A percentile compares a stretch with the other conserved stretches of the same genome.
Evolutionary conservation across 768 basidiomycete genomes (phyloP).

Genomic region (Strobilomyces echinocephalus): DNA sequence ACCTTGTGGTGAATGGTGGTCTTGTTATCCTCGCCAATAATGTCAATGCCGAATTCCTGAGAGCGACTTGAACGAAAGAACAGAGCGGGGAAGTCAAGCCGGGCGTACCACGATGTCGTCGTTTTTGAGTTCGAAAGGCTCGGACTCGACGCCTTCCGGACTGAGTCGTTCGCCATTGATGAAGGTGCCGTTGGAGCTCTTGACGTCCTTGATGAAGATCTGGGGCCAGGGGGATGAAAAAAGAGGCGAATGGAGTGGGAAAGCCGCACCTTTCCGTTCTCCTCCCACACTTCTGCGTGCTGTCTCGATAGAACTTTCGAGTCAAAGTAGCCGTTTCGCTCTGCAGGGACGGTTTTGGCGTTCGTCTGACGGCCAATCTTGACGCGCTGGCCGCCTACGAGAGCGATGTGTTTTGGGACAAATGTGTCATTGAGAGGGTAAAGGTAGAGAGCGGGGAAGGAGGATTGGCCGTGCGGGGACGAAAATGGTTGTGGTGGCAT

Average conservation of each 20-base stretch:
- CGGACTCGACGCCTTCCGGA: conserved; percentile 83
- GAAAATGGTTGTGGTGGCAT: conserved; percentile 34
- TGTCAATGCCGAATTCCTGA: conserved; percentile 99
- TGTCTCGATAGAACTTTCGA: conserved; percentile 89
- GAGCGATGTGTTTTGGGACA: conserved; percentile 89
- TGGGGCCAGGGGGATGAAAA: conserved; percentile 30
- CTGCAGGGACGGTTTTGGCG: conserved; percentile 87
- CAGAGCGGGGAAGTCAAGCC: background rate
- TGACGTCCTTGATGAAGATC: conserved; percentile 98
- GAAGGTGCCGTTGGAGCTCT: conserved; percentile 97
- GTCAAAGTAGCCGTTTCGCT: conserved; percentile 96
- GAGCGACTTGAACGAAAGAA: conserved; percentile 2
- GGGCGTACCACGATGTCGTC: conserved; percentile 90
- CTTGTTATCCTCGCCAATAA: conserved; percentile 96
- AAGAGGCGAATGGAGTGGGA: background rate
- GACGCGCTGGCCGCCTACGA: conserved; percentile 57
- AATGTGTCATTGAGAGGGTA: conserved; percentile 95
- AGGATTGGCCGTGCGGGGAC: conserved; percentile 23
- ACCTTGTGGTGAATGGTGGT: conserved; percentile 99
- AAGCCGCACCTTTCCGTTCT: conserved; percentile 67
- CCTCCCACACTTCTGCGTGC: conserved; percentile 99
- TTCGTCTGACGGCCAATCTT: conserved; percentile 97
- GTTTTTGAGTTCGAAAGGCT: conserved; percentile 89
- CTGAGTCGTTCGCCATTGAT: conserved; percentile 94
- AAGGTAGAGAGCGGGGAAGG: conserved; percentile 53